A percentile compares a stretch with the other conserved stretches of the same genome.
These are phyloP conservation scores for Epichloe festucae DNA, from an alignment of 2,329 filamentous ascomycete genomes.

Conservation along the genomic window DNA sequence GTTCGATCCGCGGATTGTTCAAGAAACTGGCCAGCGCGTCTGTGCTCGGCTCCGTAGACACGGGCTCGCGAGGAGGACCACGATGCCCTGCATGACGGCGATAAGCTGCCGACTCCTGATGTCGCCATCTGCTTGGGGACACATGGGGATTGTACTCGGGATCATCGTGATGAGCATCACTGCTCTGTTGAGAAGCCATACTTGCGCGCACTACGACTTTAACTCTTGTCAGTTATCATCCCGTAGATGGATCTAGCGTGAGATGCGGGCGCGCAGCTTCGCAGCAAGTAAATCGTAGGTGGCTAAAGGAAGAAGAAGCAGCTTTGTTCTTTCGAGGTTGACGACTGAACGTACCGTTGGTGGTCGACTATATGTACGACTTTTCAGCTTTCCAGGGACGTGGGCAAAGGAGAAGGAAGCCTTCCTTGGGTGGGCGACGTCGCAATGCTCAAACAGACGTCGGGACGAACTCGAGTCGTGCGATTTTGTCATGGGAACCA, in stretches of 20 bases:
- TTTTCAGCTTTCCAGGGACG: neutral
- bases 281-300: neutral
- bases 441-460: neutral
- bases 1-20: slow-evolving; percentile 39
- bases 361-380: neutral
- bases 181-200: slow-evolving; percentile 4
- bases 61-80: slow-evolving; percentile 17
- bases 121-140: slow-evolving; percentile 47
- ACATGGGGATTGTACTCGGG: slow-evolving; percentile 36
- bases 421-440: neutral
- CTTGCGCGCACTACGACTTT: neutral
- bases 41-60: slow-evolving; percentile 25
- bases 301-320: neutral
- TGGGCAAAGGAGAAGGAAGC: neutral
- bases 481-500: neutral
- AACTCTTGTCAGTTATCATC: neutral
- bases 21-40: slow-evolving; percentile 43
- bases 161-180: slow-evolving; percentile 1
- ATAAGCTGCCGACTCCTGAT: slow-evolving; percentile 48
- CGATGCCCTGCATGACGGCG: slow-evolving; percentile 31
- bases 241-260: neutral
- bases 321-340: neutral
- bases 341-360: neutral
- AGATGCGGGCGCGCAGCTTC: neutral
- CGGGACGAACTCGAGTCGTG: neutral